Evolutionary conservation across 129 eudicot species (phyloP).

Genomic region (Kitagawia praeruptora): DNA sequence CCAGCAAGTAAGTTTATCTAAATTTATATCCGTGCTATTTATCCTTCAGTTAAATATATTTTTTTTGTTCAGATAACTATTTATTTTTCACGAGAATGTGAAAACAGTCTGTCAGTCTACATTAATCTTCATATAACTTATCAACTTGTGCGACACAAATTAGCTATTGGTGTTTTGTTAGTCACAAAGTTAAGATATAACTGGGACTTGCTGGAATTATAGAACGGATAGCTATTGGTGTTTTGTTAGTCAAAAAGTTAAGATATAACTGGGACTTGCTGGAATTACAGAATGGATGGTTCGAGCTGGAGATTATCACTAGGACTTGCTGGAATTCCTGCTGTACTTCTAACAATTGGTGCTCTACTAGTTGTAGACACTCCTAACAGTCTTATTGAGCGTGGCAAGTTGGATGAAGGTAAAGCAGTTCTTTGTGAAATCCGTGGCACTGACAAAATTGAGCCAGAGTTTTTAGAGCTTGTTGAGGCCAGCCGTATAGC

Average conservation of each 20-base stretch:
- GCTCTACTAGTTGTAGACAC: constrained; percentile 79
- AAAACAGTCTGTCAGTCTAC: too few species aligned
- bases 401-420: constrained; percentile 84
- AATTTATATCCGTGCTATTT: too few species aligned
- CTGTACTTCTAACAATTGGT: constrained; percentile 56
- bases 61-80: too few species aligned
- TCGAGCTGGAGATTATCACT: constrained; percentile 95
- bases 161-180: neutral
- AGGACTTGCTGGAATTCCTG: constrained; percentile 91
- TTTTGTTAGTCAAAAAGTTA: neutral
- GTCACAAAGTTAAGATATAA: neutral
- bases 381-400: constrained; percentile 86
- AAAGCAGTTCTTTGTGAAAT: constrained; percentile 62
- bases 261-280: too few species aligned
- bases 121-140: too few species aligned
- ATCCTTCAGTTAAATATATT: too few species aligned
- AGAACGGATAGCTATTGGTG: neutral
- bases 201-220: too few species aligned
- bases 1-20: constrained; percentile 50
- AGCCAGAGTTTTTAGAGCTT: constrained; percentile 80
- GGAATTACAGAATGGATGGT: constrained; percentile 53
- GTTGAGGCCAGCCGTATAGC: constrained; percentile 76
- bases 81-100: too few species aligned
- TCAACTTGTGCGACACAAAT: too few species aligned
- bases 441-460: constrained; percentile 71